Base-by-base conservation (phyloP, 768 basidiomycete species). In the Boletus pseudo-olivaceus region DNA sequence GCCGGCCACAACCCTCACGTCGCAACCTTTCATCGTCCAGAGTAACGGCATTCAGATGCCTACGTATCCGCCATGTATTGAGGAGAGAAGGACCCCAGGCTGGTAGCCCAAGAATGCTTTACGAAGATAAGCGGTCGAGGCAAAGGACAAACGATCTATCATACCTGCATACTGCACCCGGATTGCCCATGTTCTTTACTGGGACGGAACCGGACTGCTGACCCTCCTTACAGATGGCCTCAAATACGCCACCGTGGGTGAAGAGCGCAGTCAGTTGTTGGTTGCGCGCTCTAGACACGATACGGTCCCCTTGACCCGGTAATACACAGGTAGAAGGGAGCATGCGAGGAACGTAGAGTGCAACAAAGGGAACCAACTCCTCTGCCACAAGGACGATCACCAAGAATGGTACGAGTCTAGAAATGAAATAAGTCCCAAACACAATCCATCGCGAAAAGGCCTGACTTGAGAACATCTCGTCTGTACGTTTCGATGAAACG, bases 291-390 rank as follows among this genome's bases (percentile, higher is more conserved):
- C 83, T 76, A 67, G 77, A 57, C 67, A 76, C 65, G 72, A 87
- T 76, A 73, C 93, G 73, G 74, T 86, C 67, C 65, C 76, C 82
- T 72, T 94, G 92, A 12, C 87, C 84, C 2, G 92, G 88, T 6
- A 94, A 79, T 51, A 93, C 78, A 65, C 90, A 93, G 0, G 92
- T 93, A 3, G 90, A 93, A 1, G 92, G 92, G 27, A 94, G 82
- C 74, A 91, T 79, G 65, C 80, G 82, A 2, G 92, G 92, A n/a
- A 82, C 84, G 63, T 90, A 93, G 56, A 94, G 81, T 27, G 90
- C 90, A 57, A 93, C 81, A 57, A 94, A 77, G 14, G 92, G 92
- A 51, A 94, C 81, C 33, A 88, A 67, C 69, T 94, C 92, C 68
- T 94, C 92, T 1, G 90, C 74, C 14, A 93, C 67, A 27, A 90